Percentiles rank a stretch among this genome's conserved stretches.
Conservation (phyloP, 768 basidiomycete species). For the Calocybe indica region DNA sequence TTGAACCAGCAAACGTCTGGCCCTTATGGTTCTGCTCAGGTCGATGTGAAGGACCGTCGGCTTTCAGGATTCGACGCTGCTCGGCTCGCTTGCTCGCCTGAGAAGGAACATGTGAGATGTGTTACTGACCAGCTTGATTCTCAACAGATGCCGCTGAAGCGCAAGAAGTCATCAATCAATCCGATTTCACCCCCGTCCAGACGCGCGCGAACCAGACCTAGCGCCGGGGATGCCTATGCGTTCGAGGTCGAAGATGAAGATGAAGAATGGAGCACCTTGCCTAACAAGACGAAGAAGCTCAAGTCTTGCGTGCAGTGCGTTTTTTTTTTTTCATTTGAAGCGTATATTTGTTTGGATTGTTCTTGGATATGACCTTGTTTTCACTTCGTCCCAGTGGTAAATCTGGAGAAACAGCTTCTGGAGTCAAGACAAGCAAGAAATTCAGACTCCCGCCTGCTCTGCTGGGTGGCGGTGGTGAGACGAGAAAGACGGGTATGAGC, state of each 20-base stretch:
- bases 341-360: neutral
- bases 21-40: too few species aligned
- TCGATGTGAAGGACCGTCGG: too few species aligned
- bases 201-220: too few species aligned
- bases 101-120: too few species aligned
- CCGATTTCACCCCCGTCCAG: too few species aligned
- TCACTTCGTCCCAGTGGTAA: neutral
- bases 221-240: conserved; percentile 19
- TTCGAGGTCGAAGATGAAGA: conserved; percentile 22
- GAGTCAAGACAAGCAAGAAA: conserved; percentile 6
- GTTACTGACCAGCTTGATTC: too few species aligned
- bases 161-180: too few species aligned
- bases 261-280: conserved; percentile 32
- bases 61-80: too few species aligned
- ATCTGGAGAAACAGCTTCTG: neutral
- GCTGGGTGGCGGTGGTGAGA: neutral
- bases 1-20: too few species aligned
- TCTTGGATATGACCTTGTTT: neutral
- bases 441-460: conserved; percentile 8
- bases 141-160: too few species aligned
- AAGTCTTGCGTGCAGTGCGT: conserved; percentile 8
- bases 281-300: conserved; percentile 24
- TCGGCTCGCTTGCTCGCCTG: too few species aligned
- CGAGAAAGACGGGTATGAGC: conserved; percentile 14
- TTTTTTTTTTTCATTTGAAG: neutral